Evolutionary conservation across 176 grass and related monocot genomes (phyloP).

Genomic region (Elymus sibiricus): DNA sequence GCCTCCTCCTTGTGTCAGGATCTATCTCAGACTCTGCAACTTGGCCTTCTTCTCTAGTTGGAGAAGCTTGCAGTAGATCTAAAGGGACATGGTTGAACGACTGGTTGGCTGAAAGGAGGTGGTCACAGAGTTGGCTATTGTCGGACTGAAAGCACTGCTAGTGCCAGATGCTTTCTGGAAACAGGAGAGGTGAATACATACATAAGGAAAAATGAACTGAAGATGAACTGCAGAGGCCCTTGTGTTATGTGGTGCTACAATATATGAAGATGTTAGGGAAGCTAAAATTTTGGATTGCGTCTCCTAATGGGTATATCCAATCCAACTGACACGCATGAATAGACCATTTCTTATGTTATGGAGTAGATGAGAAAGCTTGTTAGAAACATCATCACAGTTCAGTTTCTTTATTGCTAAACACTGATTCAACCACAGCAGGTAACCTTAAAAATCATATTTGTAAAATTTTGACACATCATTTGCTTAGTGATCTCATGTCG

Average conservation of each 20-base stretch:
- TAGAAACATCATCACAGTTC: not conserved
- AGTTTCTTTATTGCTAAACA: conserved; percentile 16
- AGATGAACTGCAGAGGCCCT: too few relatives aligned
- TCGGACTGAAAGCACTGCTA: conserved; percentile 34
- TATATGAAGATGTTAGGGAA: not conserved
- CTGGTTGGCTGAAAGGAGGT: conserved; percentile 42
- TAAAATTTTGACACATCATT: not conserved
- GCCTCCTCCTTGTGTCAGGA: conserved; percentile 89
- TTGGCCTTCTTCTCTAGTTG: conserved; percentile 89
- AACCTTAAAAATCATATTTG: too few relatives aligned
- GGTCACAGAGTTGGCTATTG: conserved; percentile 45
- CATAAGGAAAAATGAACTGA: not conserved
- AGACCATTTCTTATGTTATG: too few relatives aligned
- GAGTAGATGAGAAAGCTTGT: not conserved
- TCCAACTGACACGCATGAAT: too few relatives aligned
- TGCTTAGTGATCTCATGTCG: not conserved
- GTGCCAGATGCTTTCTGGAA: conserved; percentile 71
- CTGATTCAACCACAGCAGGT: conserved; percentile 4
- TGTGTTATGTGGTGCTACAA: too few relatives aligned
- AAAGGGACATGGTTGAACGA: conserved; percentile 47
- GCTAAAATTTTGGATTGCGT: too few relatives aligned
- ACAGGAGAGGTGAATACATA: conserved; percentile 1
- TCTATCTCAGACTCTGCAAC: conserved; percentile 94
- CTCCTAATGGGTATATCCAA: too few relatives aligned
- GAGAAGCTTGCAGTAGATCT: conserved; percentile 72